Percentiles rank a stretch among this genome's conserved stretches.
These are phyloP conservation scores for Escallonia herrerae DNA, from an alignment of 129 eudicot species.

Conservation along the genomic window DNA sequence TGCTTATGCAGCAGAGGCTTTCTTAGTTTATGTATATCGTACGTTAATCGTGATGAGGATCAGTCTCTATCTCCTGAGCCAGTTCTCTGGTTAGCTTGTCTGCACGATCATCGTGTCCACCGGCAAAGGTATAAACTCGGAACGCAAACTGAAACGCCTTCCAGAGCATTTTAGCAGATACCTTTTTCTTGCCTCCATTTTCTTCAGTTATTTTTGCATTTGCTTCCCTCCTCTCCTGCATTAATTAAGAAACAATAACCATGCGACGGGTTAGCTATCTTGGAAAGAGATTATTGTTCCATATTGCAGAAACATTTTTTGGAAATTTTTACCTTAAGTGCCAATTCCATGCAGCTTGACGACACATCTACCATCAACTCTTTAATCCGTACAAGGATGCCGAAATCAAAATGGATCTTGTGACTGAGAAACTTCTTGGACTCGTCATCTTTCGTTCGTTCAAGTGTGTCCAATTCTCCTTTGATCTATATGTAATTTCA, in stretches of 20 bases:
- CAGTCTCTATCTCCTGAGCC: constrained; percentile 66
- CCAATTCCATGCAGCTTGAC: constrained; percentile 73
- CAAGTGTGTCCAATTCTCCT: constrained; percentile 59
- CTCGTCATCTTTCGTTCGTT: constrained; percentile 76
- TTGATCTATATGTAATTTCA: constrained; percentile 39
- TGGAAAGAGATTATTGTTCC: background rate
- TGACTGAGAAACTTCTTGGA: constrained; percentile 55
- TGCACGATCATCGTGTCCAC: constrained; percentile 93
- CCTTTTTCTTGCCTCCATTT: constrained; percentile 29
- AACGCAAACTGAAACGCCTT: constrained; percentile 82
- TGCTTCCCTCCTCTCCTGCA: constrained; percentile 56
- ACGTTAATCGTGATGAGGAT: constrained; percentile 21
- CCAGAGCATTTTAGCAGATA: constrained; percentile 62
- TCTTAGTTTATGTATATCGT: background rate
- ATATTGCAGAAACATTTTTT: background rate
- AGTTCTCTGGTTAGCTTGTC: constrained; percentile 68
- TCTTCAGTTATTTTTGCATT: constrained; percentile 22
- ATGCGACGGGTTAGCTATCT: background rate
- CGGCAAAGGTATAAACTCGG: constrained; percentile 79
- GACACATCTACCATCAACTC: constrained; percentile 78
- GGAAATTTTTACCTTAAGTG: constrained; percentile 42
- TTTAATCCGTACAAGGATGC: constrained; percentile 60
- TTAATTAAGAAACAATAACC: background rate
- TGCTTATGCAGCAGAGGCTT: background rate
- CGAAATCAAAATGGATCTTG: constrained; percentile 67